Evolutionary conservation across 202 grass and related monocot genomes (phyloP).

Genomic region (Elaeis oleifera): DNA sequence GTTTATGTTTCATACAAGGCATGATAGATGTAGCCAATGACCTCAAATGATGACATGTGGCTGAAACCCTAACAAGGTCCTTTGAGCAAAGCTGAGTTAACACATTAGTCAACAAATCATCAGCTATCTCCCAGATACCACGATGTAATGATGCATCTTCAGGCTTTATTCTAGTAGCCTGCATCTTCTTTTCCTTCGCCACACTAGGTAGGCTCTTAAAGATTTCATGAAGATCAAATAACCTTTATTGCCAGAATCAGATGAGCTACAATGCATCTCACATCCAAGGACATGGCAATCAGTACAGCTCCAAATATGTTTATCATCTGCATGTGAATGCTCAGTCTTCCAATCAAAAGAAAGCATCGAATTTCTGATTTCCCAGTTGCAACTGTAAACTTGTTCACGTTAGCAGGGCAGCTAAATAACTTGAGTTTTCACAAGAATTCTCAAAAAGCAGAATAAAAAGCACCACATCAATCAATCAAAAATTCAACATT

Average conservation of each 20-base stretch:
- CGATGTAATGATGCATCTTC: conserved; percentile 16
- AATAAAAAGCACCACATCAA: too few species aligned
- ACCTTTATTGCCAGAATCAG: conserved; percentile 35
- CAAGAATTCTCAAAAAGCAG: too few species aligned
- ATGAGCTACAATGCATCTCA: conserved; percentile 41
- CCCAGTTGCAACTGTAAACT: conserved; percentile 67
- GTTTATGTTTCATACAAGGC: conserved; percentile 93
- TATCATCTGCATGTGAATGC: conserved; percentile 36
- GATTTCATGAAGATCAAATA: conserved; percentile 86
- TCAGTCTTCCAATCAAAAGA: conserved; percentile 44
- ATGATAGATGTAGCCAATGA: conserved; percentile 60
- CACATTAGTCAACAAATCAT: conserved; percentile 64
- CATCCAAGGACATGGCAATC: conserved; percentile 72
- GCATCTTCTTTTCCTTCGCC: conserved; percentile 43
- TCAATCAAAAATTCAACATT: too few species aligned
- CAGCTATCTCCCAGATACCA: conserved; percentile 75
- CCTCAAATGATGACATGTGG: conserved; percentile 73
- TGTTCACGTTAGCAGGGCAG: background rate
- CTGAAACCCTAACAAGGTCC: conserved; percentile 63
- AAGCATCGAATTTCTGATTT: conserved; percentile 56
- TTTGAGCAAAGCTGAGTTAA: conserved; percentile 50
- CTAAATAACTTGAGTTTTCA: background rate
- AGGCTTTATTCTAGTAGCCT: conserved; percentile 44
- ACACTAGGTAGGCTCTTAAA: conserved; percentile 76
- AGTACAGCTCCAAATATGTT: conserved; percentile 52